Conservation (phyloP, 2,329 filamentous ascomycete genomes). For the Neoarthrinium moseri region DNA sequence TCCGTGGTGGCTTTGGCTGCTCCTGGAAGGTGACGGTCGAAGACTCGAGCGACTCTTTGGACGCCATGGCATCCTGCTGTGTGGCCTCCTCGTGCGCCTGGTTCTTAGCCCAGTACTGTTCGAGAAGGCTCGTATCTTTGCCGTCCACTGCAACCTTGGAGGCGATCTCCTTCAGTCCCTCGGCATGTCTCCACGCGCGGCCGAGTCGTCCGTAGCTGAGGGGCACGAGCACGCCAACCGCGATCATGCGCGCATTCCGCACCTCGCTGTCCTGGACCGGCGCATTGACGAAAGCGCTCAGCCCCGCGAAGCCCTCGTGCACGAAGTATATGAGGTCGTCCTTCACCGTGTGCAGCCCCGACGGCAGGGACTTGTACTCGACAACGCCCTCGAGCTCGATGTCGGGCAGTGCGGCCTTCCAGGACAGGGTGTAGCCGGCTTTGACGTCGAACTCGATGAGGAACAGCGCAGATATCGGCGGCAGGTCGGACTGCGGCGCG, state of each 20-base stretch:
- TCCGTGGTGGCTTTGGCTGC: conserved; percentile 23
- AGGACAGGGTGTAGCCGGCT: conserved; percentile 85
- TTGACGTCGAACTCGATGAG: conserved; percentile 91
- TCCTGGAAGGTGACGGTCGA: conserved; percentile 46
- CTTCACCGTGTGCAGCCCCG: conserved; percentile 83
- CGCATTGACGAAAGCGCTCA: conserved; percentile 88
- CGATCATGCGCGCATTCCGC: conserved; percentile 88
- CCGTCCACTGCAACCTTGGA: conserved; percentile 64
- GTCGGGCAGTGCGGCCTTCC: conserved; percentile 72
- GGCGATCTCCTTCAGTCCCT: conserved; percentile 72
- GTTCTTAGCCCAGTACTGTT: conserved; percentile 77
- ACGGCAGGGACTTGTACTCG: conserved; percentile 95
- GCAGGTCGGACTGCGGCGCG: conserved; percentile 42
- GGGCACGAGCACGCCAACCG: conserved; percentile 85
- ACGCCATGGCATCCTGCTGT: conserved; percentile 28
- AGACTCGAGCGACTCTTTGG: conserved; percentile 49
- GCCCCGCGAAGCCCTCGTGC: conserved; percentile 77
- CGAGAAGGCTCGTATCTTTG: conserved; percentile 61
- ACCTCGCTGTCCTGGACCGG: conserved; percentile 73
- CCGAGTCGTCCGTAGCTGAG: conserved; percentile 83
- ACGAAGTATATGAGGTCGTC: conserved; percentile 94
- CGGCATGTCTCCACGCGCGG: conserved; percentile 84
- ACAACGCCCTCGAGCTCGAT: conserved; percentile 81
- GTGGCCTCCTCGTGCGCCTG: conserved; percentile 40
- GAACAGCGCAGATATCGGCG: conserved; percentile 75